Evolutionary conservation across 2,329 filamentous ascomycete species (phyloP).

Genomic region (Cladophialophora psammophila): DNA sequence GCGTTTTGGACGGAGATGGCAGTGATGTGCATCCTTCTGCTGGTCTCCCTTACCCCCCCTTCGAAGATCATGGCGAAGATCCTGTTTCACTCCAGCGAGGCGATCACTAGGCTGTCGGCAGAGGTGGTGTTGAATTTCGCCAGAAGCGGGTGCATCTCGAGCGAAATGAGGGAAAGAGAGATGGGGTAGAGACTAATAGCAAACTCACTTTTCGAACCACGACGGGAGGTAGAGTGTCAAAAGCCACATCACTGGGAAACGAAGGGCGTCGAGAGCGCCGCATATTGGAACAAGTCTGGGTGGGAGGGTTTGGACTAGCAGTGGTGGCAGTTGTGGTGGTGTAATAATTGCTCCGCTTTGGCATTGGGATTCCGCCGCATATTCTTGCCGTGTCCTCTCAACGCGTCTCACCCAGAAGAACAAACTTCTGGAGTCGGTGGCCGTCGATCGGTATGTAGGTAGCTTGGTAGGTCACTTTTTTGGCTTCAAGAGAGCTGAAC

Average conservation of each 20-base stretch:
- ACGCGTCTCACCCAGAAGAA: not conserved
- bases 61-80: slow-evolving; percentile 4
- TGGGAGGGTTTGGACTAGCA: not conserved
- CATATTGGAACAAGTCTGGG: slow-evolving; percentile 24
- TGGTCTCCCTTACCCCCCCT: not conserved
- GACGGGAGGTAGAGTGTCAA: slow-evolving; percentile 62
- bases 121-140: slow-evolving; percentile 7
- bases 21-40: slow-evolving; percentile 14
- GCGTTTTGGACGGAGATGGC: slow-evolving; percentile 6
- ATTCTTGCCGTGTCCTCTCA: slow-evolving; percentile 5
- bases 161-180: not conserved
- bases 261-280: slow-evolving; percentile 28
- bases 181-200: not conserved
- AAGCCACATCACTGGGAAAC: slow-evolving; percentile 45
- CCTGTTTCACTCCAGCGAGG: slow-evolving; percentile 14
- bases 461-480: not conserved
- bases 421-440: not conserved
- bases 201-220: slow-evolving; percentile 65
- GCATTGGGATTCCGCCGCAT: slow-evolving; percentile 14
- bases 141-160: not conserved
- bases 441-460: not conserved
- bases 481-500: not conserved
- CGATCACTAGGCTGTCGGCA: slow-evolving; percentile 10
- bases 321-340: not conserved
- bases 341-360: slow-evolving; percentile 16